Percentiles rank a stretch among this genome's conserved stretches.
phyloP scores from a whole-genome alignment of 495 filamentous ascomycete genomes.

The Penicillium macrosclerotiorum region DNA sequence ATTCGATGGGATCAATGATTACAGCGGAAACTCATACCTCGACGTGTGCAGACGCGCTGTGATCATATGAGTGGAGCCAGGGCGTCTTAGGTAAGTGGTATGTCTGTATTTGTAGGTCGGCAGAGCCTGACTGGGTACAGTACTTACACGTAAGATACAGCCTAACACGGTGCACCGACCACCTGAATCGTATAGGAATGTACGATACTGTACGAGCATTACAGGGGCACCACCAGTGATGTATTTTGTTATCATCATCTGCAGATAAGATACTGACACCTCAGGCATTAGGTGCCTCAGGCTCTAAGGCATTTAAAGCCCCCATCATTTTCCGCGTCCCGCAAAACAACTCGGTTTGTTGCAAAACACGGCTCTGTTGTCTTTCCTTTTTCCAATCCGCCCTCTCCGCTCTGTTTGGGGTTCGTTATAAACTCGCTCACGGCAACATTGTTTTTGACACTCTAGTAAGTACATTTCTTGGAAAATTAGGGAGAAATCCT shows the following conservation, averaged over 20 bases:
- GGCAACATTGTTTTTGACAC: no score
- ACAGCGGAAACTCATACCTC: conserved; percentile 15
- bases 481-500: no score
- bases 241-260: not conserved
- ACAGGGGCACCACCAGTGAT: not conserved
- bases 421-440: no score
- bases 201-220: not conserved
- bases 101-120: no score
- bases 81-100: conserved; percentile 27
- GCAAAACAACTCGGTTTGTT: conserved; percentile 15
- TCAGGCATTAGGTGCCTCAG: conserved; percentile 16
- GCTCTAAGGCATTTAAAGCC: conserved; percentile 6
- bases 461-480: no score
- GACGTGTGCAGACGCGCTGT: conserved; percentile 26
- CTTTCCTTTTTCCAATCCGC: not conserved
- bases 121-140: not conserved
- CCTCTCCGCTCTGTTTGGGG: no score
- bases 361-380: conserved; percentile 8
- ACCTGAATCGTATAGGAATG: no score
- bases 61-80: conserved; percentile 17
- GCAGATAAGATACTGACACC: conserved; percentile 1
- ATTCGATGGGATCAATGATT: not conserved
- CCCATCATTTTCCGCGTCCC: conserved; percentile 25
- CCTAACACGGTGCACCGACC: no score
- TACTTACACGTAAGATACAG: no score